Evolutionary conservation across 2,329 filamentous ascomycete species (phyloP).

Genomic region (Fusarium tjaetaba): DNA sequence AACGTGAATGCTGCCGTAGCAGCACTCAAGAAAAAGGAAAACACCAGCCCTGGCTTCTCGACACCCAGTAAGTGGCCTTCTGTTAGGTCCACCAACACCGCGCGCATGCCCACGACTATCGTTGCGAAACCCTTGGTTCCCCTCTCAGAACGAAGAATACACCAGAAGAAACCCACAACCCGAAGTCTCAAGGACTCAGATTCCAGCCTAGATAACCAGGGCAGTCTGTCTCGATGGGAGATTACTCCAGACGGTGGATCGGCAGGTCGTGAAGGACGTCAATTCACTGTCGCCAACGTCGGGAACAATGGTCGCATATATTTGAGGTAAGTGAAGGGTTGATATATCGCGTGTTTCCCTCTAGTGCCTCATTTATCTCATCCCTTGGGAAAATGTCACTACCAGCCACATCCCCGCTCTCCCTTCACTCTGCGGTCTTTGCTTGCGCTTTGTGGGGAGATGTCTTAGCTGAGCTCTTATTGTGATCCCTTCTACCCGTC

Average conservation of each 20-base stretch:
- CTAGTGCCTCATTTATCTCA: constrained; percentile 6
- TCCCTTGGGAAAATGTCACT: constrained; percentile 23
- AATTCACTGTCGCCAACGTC: constrained; percentile 84
- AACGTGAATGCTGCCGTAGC: constrained; percentile 5
- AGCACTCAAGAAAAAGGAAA: constrained; percentile 29
- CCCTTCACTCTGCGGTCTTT: constrained; percentile 23
- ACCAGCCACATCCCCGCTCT: constrained; percentile 28
- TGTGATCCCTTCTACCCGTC: constrained; percentile 20
- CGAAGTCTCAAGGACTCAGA: constrained; percentile 58
- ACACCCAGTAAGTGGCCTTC: constrained; percentile 37
- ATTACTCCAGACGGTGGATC: constrained; percentile 69
- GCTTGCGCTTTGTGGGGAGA: constrained; percentile 25
- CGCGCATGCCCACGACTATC: constrained; percentile 37
- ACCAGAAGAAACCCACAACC: constrained; percentile 50
- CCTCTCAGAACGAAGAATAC: constrained; percentile 57
- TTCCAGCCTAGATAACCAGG: constrained; percentile 56
- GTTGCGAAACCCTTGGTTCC: constrained; percentile 55
- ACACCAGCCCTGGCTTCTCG: constrained; percentile 21
- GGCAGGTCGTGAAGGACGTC: constrained; percentile 71
- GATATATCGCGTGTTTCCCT: constrained; percentile 5
- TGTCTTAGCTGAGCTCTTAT: constrained; percentile 17
- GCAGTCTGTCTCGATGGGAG: constrained; percentile 55
- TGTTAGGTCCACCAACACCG: constrained; percentile 31
- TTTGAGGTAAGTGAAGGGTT: constrained; percentile 67
- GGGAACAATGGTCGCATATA: constrained; percentile 87